Conservation (phyloP, 495 filamentous ascomycete genomes). For the Lophiotrema nucula region DNA sequence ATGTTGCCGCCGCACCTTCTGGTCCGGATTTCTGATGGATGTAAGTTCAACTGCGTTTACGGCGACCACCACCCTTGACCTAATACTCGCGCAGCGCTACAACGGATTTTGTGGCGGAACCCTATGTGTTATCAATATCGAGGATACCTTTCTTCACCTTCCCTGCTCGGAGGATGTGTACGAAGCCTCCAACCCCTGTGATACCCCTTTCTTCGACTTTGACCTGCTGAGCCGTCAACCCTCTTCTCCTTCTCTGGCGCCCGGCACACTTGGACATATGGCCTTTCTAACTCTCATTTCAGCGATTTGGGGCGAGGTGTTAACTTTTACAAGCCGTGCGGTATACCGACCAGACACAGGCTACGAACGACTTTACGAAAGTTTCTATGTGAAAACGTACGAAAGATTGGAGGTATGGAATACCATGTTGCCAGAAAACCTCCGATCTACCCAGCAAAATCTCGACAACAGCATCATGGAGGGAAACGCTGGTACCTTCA, state of each 20-base stretch:
- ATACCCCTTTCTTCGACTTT: conserved; percentile 58
- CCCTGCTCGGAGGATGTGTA: conserved; percentile 59
- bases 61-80: conserved; percentile 21
- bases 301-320: conserved; percentile 64
- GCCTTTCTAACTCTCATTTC: conserved; percentile 60
- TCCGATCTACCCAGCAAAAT: conserved; percentile 52
- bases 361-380: conserved; percentile 48
- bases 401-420: conserved; percentile 53
- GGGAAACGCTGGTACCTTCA: conserved; percentile 53
- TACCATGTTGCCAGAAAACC: conserved; percentile 47
- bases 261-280: conserved; percentile 50
- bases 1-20: conserved; percentile 66
- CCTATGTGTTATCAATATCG: conserved; percentile 46
- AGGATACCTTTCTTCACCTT: conserved; percentile 62
- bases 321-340: conserved; percentile 55
- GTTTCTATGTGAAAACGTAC: conserved; percentile 52
- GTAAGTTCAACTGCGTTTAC: conserved; percentile 42
- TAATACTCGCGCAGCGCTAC: conserved; percentile 48
- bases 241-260: conserved; percentile 5
- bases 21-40: conserved; percentile 63
- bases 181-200: conserved; percentile 49
- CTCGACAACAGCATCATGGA: conserved; percentile 48
- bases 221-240: conserved; percentile 38
- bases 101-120: conserved; percentile 56
- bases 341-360: conserved; percentile 49